A percentile compares a stretch with the other conserved stretches of the same genome.
These are phyloP conservation scores for Turritis glabra DNA, from an alignment of 345 rosid species.

Conservation along the genomic window DNA sequence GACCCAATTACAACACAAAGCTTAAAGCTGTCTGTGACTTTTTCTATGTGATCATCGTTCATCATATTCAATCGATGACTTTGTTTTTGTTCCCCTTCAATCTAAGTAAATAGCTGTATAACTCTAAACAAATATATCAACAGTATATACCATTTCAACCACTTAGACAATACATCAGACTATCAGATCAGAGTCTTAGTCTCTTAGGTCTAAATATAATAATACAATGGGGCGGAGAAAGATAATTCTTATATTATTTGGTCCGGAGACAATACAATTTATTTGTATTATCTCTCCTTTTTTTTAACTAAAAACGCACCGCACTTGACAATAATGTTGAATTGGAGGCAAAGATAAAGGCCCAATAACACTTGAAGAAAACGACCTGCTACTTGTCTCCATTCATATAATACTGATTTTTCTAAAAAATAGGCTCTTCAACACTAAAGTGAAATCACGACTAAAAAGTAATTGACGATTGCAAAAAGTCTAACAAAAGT, in stretches of 20 bases:
- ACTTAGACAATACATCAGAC: background rate
- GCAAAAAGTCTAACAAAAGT: background rate
- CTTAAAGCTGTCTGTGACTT: constrained; percentile 25
- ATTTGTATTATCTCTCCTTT: background rate
- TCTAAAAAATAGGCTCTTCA: background rate
- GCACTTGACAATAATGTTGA: background rate
- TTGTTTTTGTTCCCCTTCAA: background rate
- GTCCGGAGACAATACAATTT: no score
- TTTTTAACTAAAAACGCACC: constrained; percentile 7
- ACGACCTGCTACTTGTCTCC: background rate
- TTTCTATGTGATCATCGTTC: constrained; percentile 21
- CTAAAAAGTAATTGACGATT: background rate
- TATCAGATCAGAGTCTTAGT: background rate
- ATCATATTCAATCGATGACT: constrained; percentile 11
- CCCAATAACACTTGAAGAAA: background rate
- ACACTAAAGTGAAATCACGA: background rate
- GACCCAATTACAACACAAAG: constrained; percentile 19
- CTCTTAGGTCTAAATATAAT: background rate
- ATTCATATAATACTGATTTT: background rate
- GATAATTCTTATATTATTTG: no score
- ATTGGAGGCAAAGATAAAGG: background rate
- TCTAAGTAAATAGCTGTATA: constrained; percentile 3
- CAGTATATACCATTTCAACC: background rate
- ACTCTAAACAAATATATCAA: background rate
- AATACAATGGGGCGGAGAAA: background rate